phyloP scores from a whole-genome alignment of 2,329 filamentous ascomycete species.

The Trichoderma sp. region DNA sequence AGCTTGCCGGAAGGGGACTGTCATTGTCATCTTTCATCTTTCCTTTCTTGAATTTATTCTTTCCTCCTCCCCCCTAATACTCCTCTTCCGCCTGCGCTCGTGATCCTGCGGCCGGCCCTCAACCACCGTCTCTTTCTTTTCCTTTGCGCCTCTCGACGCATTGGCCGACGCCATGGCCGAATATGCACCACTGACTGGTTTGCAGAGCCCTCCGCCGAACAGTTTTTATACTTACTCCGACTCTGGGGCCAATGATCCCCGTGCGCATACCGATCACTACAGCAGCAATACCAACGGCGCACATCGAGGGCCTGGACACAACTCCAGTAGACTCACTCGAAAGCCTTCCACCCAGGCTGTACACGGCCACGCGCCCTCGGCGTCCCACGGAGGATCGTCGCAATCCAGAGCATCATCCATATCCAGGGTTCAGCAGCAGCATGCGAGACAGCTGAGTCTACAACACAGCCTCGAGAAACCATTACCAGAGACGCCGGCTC shows the following conservation, averaged over 20 bases:
- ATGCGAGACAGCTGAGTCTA: slow-evolving; percentile 59
- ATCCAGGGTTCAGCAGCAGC: slow-evolving; percentile 47
- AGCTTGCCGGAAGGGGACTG: slow-evolving; percentile 2
- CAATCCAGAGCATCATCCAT: slow-evolving; percentile 29
- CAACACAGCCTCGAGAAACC: slow-evolving; percentile 63
- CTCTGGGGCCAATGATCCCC: slow-evolving; percentile 49
- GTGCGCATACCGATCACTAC: slow-evolving; percentile 38
- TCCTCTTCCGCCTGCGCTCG: not conserved
- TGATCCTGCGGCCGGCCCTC: not conserved
- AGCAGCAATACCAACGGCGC: slow-evolving; percentile 54
- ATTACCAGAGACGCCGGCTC: slow-evolving; percentile 53
- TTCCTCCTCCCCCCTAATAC: not conserved
- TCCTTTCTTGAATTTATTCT: not conserved
- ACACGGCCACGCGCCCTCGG: slow-evolving; percentile 23
- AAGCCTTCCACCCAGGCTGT: slow-evolving; percentile 44
- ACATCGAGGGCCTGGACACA: slow-evolving; percentile 56
- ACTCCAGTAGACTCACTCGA: slow-evolving; percentile 50
- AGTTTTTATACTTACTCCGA: slow-evolving; percentile 50
- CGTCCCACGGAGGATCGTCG: slow-evolving; percentile 11
- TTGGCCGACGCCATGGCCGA: slow-evolving; percentile 36
- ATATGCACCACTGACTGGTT: slow-evolving; percentile 39
- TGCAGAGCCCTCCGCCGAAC: slow-evolving; percentile 38
- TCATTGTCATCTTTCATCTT: slow-evolving; percentile 7
- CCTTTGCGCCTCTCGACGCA: slow-evolving; percentile 21
- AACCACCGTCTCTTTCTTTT: not conserved